A percentile compares a stretch with the other conserved stretches of the same genome.
phyloP scores from a whole-genome alignment of 257 asterid genomes.

The Capsicum rhomboideum region DNA sequence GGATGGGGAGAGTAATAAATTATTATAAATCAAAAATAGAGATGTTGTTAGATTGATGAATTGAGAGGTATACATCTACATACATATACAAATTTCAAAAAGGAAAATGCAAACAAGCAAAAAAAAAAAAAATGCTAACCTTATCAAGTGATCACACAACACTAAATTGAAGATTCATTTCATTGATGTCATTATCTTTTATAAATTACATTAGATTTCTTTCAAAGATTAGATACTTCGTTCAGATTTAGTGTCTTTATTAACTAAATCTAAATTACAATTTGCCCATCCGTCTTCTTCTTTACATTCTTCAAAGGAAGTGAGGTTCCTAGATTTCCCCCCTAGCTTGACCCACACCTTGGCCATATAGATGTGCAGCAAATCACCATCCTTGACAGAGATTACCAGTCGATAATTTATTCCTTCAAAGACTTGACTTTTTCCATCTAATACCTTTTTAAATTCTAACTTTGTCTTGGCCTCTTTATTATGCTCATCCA shows the following conservation, averaged over 20 bases:
- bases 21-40: no score
- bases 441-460: constrained; percentile 4
- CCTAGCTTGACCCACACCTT: constrained; percentile 14
- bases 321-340: constrained; percentile 11
- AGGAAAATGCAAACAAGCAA: neutral
- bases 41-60: no score
- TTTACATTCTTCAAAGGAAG: constrained; percentile 10
- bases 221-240: neutral
- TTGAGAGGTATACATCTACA: no score
- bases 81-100: neutral
- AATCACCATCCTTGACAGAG: constrained; percentile 8
- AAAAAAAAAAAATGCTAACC: no score
- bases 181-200: neutral
- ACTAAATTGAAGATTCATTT: neutral
- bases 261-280: neutral
- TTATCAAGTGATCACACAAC: no score
- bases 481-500: constrained; percentile 25
- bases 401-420: constrained; percentile 16
- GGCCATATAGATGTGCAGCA: neutral
- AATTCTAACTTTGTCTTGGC: neutral
- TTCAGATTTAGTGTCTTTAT: neutral
- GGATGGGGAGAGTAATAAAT: no score
- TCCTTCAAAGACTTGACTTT: constrained; percentile 21
- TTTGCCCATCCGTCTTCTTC: neutral
- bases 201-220: neutral